A percentile compares a stretch with the other conserved stretches of the same genome.
phyloP scores from a whole-genome alignment of 805 yeast species.

The Debaryomyces castellii region DNA sequence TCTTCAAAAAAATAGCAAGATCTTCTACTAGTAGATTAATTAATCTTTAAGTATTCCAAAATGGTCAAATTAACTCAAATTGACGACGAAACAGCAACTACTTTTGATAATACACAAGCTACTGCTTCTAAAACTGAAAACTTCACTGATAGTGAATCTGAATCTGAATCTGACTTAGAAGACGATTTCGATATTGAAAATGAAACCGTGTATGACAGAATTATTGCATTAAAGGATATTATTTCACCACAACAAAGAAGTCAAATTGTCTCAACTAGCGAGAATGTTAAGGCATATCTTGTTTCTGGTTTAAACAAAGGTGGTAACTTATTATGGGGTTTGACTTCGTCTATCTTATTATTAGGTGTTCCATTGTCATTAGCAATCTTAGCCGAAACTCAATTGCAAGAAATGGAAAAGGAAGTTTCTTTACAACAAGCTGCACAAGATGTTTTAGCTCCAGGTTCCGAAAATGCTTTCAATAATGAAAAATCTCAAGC shows the following conservation, averaged over 20 bases:
- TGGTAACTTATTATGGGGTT: constrained; percentile 80
- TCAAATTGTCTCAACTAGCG: constrained; percentile 35
- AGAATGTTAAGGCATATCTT: constrained; percentile 25
- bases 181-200: constrained; percentile 74
- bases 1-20: neutral
- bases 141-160: constrained; percentile 30
- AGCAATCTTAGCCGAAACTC: constrained; percentile 89
- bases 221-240: constrained; percentile 88
- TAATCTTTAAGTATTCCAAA: constrained; percentile 7
- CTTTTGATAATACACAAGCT: constrained; percentile 27
- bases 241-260: constrained; percentile 84
- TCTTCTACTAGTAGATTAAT: neutral
- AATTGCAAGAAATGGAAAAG: constrained; percentile 90
- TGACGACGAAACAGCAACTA: constrained; percentile 52
- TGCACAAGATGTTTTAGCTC: constrained; percentile 71
- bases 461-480: constrained; percentile 55
- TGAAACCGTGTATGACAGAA: constrained; percentile 85
- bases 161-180: constrained; percentile 52
- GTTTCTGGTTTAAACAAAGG: constrained; percentile 53
- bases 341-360: constrained; percentile 79
- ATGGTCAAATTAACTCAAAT: constrained; percentile 80
- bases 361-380: constrained; percentile 92
- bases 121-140: constrained; percentile 23
- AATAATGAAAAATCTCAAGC: constrained; percentile 11
- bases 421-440: constrained; percentile 81